Base-by-base conservation (phyloP, 2,329 filamentous ascomycete genomes). In the Penicillium brasilianum region DNA sequence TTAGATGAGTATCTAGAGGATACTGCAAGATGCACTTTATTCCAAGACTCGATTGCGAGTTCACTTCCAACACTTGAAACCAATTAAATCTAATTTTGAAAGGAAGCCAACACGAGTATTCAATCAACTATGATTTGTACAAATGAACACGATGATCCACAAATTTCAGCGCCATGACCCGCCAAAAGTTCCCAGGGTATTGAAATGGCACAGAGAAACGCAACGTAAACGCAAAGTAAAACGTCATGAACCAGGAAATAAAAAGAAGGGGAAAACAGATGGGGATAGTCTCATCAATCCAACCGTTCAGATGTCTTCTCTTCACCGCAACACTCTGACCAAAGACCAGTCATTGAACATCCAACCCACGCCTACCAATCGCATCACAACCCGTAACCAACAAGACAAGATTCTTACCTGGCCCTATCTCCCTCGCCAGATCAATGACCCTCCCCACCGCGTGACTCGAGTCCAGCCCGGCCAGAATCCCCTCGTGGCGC, bases 391-490 rank as follows among this genome's bases (percentile, higher is more conserved):
- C 68, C 30, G 68, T 70, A 57, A 70, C 68, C 60, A 70, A 61
- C 52, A 70, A 34, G 55, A 70, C 61, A 39, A 70, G 54, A 60
- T 69, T 68, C 56, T 68, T 70, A 18, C 68, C 67, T 32, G 64
- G 62, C 13, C 68, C 66, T 34, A 69, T 53, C 36, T 69, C 61
- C 28, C 44, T 62, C 39, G 66, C 66, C 5, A 69, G 41, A 18
- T 57, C 56, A 10, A 70, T 46, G 6, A 61, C 28, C 44, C 55
- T 64, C 20, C 39, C 20, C 55, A 70, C 66, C 54, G 68, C 68
- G 59, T 70, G 68, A 69, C 68, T 68, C 48, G 68, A 70, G 54
- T 70, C 68, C 60, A 70, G 63, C 7, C 68, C 68, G 37, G 64
- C 16, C 51, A 63, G 43, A 22, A 70, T 60, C 11, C 66, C 67